These are phyloP conservation scores for Epichloe scottii DNA, from an alignment of 2,329 filamentous ascomycete species.

Conservation along the genomic window DNA sequence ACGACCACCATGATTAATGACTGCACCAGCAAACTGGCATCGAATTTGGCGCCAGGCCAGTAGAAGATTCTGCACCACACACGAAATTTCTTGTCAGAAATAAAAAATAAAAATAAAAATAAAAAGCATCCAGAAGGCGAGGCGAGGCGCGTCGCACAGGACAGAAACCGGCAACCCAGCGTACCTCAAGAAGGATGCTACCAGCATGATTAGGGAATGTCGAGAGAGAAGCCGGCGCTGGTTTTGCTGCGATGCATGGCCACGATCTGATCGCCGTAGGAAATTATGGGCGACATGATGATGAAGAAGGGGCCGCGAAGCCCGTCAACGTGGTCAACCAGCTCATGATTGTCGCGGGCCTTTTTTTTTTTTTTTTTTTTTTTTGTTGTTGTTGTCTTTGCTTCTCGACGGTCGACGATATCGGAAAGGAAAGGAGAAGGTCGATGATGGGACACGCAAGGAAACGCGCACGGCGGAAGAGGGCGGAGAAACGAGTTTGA, in stretches of 20 bases:
- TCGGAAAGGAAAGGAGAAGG: neutral
- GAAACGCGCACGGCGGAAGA: neutral
- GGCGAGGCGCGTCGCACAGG: neutral
- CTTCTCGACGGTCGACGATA: neutral
- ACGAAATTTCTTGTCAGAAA: neutral
- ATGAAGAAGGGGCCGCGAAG: slow-evolving; percentile 49
- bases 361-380: neutral
- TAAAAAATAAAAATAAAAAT: too few species aligned
- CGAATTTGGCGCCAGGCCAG: slow-evolving; percentile 54
- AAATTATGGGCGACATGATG: slow-evolving; percentile 49
- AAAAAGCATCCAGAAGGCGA: too few species aligned
- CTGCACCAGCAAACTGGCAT: slow-evolving; percentile 50
- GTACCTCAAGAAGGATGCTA: slow-evolving; percentile 53
- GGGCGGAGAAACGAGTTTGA: too few species aligned
- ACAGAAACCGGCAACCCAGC: slow-evolving; percentile 5
- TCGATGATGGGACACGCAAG: neutral
- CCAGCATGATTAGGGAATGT: slow-evolving; percentile 63
- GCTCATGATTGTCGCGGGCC: slow-evolving; percentile 16
- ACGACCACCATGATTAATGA: slow-evolving; percentile 53
- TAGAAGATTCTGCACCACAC: slow-evolving; percentile 46
- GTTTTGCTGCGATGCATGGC: slow-evolving; percentile 53
- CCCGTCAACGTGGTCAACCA: slow-evolving; percentile 38
- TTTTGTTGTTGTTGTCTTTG: too few species aligned
- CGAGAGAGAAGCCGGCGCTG: slow-evolving; percentile 56
- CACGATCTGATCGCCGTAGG: slow-evolving; percentile 52